These are phyloP conservation scores for Saccharomyces paradoxus DNA, from an alignment of 805 yeast species.

Conservation along the genomic window DNA sequence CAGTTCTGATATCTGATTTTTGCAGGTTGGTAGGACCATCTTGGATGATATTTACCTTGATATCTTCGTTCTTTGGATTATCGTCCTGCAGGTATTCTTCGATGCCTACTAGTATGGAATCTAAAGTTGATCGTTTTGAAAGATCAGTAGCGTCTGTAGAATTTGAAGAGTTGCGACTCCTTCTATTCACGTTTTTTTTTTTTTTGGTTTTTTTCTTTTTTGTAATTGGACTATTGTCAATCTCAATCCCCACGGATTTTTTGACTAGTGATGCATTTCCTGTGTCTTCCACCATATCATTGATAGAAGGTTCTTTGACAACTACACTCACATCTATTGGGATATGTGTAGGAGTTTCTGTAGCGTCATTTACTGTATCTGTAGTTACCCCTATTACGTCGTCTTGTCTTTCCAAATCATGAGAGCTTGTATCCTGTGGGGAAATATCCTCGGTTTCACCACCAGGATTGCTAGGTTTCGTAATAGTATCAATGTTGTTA, in stretches of 20 bases:
- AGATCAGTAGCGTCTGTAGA: background rate
- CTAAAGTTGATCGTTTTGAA: constrained; percentile 8
- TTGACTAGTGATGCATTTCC: background rate
- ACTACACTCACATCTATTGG: background rate
- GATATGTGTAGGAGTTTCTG: background rate
- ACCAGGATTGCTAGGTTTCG: background rate
- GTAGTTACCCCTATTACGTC: background rate
- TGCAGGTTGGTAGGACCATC: background rate
- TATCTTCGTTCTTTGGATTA: background rate
- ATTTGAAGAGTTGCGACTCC: background rate
- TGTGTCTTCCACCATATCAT: background rate
- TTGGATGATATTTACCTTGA: constrained; percentile 7
- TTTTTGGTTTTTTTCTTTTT: background rate
- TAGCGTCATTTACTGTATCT: background rate
- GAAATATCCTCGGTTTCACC: background rate
- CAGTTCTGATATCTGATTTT: background rate
- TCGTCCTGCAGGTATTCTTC: constrained; percentile 18
- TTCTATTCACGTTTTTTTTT: background rate
- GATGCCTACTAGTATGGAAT: constrained; percentile 21
- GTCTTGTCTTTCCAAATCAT: background rate
- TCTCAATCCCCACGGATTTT: background rate
- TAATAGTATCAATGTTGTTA: background rate
- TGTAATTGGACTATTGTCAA: background rate
- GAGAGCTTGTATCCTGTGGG: background rate
- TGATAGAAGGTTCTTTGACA: background rate